Evolutionary conservation across 2,329 filamentous ascomycete species (phyloP).

Genomic region (Talaromyces sp.): DNA sequence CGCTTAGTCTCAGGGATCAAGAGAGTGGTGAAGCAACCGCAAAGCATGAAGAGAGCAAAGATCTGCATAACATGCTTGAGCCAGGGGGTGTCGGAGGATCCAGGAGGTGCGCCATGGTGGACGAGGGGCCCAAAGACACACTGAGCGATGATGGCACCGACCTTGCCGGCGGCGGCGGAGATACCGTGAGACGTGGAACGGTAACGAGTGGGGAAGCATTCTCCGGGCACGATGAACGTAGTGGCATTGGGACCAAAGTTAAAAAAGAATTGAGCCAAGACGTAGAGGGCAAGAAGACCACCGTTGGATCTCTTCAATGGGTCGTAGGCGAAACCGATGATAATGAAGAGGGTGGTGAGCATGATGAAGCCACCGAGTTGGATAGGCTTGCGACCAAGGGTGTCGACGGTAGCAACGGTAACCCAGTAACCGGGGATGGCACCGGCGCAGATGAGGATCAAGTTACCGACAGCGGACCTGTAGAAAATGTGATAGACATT

Average conservation of each 20-base stretch:
- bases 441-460: slow-evolving; percentile 72
- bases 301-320: slow-evolving; percentile 30
- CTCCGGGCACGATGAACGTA: slow-evolving; percentile 60
- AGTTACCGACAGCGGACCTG: slow-evolving; percentile 71
- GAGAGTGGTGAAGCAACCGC: slow-evolving; percentile 62
- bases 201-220: slow-evolving; percentile 61
- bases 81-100: slow-evolving; percentile 56
- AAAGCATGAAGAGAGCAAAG: slow-evolving; percentile 75
- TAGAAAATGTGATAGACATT: slow-evolving; percentile 65
- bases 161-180: slow-evolving; percentile 61
- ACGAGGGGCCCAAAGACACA: slow-evolving; percentile 60
- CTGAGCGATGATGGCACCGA: slow-evolving; percentile 64
- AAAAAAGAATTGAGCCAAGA: slow-evolving; percentile 59
- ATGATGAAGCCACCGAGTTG: slow-evolving; percentile 59
- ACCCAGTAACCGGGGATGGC: slow-evolving; percentile 81
- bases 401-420: slow-evolving; percentile 68
- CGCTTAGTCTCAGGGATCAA: slow-evolving; percentile 75
- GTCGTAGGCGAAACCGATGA: slow-evolving; percentile 57
- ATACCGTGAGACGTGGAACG: slow-evolving; percentile 62
- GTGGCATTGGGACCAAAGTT: slow-evolving; percentile 54
- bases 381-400: slow-evolving; percentile 70
- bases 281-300: slow-evolving; percentile 56
- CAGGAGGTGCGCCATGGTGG: slow-evolving; percentile 50
- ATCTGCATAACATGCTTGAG: slow-evolving; percentile 71
- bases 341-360: slow-evolving; percentile 57